These are phyloP conservation scores for Chaetomium strumarium DNA, from an alignment of 2,329 filamentous ascomycete species.

Conservation along the genomic window DNA sequence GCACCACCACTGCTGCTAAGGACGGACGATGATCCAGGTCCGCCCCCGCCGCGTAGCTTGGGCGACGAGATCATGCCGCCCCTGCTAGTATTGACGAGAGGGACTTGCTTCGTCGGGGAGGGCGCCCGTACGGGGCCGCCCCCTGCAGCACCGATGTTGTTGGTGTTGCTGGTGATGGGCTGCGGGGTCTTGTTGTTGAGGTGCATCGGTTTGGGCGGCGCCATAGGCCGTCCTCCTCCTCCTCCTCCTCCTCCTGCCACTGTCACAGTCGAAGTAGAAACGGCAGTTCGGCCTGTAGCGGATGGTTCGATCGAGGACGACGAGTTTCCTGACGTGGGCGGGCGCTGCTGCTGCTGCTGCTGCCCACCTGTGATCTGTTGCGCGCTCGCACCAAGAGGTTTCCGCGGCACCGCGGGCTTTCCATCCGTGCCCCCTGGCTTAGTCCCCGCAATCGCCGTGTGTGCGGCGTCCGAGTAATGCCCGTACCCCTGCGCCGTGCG, in stretches of 20 bases:
- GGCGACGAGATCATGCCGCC: constrained; percentile 18
- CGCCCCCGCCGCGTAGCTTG: constrained; percentile 13
- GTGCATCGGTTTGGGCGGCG: constrained; percentile 57
- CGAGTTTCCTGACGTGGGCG: background rate
- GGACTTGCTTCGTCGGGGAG: constrained; percentile 40
- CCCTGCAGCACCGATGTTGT: no score
- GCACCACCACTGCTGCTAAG: constrained; percentile 22
- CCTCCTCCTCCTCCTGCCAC: no score
- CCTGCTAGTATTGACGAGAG: background rate
- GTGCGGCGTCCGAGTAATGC: constrained; percentile 62
- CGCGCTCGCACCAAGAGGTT: constrained; percentile 38
- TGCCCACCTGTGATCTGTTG: constrained; percentile 15
- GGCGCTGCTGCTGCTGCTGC: constrained; percentile 11
- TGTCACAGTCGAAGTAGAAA: background rate
- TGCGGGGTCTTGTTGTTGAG: constrained; percentile 51
- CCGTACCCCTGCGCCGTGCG: constrained; percentile 85
- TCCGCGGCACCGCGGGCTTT: constrained; percentile 44
- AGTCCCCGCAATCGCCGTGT: constrained; percentile 26
- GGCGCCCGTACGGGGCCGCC: constrained; percentile 29
- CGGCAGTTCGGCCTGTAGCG: constrained; percentile 1
- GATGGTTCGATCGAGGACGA: background rate
- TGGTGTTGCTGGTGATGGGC: constrained; percentile 27
- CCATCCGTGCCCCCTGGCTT: constrained; percentile 15
- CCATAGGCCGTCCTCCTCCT: constrained; percentile 41
- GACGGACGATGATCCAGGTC: background rate